phyloP scores from a whole-genome alignment of 331 rosid genomes.

The Quercus phellos region DNA sequence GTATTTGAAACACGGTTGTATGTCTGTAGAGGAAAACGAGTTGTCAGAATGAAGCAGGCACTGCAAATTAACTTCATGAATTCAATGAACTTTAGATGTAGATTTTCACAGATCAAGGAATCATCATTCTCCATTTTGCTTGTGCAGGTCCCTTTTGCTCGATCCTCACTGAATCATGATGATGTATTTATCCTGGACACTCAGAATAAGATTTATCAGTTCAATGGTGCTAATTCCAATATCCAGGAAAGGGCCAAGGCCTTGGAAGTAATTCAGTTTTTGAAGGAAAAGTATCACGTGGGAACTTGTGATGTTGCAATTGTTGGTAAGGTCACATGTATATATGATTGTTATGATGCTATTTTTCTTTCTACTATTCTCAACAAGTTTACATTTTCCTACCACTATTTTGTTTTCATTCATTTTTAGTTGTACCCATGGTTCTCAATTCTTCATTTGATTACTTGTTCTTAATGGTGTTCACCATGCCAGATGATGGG shows the following conservation, averaged over 20 bases:
- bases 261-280: conserved; percentile 84
- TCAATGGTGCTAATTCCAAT: conserved; percentile 95
- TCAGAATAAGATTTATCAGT: conserved; percentile 77
- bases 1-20: conserved; percentile 77
- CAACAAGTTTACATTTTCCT: background rate
- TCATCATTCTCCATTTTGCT: conserved; percentile 17
- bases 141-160: conserved; percentile 87
- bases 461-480: conserved; percentile 15
- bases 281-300: conserved; percentile 88
- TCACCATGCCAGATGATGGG: conserved; percentile 74
- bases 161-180: conserved; percentile 94
- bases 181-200: conserved; percentile 93
- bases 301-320: conserved; percentile 84
- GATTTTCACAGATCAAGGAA: conserved; percentile 16
- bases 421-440: background rate
- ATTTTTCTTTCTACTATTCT: background rate
- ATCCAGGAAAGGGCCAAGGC: conserved; percentile 99
- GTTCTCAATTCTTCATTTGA: conserved; percentile 26
- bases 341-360: background rate
- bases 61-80: conserved; percentile 6
- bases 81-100: conserved; percentile 16
- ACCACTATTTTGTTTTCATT: background rate
- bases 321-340: conserved; percentile 60
- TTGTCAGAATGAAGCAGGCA: conserved; percentile 97
- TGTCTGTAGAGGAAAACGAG: conserved; percentile 93